Percentiles rank a stretch among this genome's conserved stretches.
phyloP scores from a whole-genome alignment of 495 filamentous ascomycete genomes.

The Aspergillus bertholletiae region DNA sequence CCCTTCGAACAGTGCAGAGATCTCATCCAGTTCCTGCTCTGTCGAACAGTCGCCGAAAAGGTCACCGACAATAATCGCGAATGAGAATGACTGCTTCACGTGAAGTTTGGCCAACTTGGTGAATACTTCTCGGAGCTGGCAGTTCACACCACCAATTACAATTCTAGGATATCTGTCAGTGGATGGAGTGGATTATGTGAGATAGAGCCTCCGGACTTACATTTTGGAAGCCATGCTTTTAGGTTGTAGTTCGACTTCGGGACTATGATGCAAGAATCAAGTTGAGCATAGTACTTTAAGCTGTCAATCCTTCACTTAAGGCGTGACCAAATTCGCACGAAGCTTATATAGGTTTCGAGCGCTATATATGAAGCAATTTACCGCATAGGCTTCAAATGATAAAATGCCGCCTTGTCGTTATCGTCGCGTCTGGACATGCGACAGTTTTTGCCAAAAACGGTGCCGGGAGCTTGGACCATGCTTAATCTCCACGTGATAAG shows the following conservation, averaged over 20 bases:
- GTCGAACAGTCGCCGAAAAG: slow-evolving; percentile 57
- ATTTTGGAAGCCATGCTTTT: slow-evolving; percentile 59
- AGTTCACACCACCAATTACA: slow-evolving; percentile 75
- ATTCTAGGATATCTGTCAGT: slow-evolving; percentile 49
- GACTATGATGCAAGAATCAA: slow-evolving; percentile 14
- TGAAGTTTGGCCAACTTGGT: slow-evolving; percentile 75
- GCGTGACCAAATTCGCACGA: background rate
- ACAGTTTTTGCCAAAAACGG: slow-evolving; percentile 17
- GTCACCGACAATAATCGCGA: slow-evolving; percentile 80
- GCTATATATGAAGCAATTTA: background rate
- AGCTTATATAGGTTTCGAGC: background rate
- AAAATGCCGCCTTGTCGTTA: no score
- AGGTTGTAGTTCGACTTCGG: background rate
- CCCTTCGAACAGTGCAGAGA: slow-evolving; percentile 65
- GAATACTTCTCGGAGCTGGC: slow-evolving; percentile 69
- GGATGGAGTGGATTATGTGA: background rate
- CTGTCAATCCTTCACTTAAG: background rate
- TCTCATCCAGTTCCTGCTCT: slow-evolving; percentile 51
- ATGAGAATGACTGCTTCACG: slow-evolving; percentile 77
- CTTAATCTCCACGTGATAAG: slow-evolving; percentile 25
- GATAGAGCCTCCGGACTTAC: slow-evolving; percentile 39
- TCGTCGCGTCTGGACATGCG: background rate
- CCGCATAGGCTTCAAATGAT: background rate
- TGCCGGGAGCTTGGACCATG: slow-evolving; percentile 34
- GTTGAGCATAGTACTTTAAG: slow-evolving; percentile 5